Conservation (phyloP, 306 rosid species). For the Quercus bicolor region DNA sequence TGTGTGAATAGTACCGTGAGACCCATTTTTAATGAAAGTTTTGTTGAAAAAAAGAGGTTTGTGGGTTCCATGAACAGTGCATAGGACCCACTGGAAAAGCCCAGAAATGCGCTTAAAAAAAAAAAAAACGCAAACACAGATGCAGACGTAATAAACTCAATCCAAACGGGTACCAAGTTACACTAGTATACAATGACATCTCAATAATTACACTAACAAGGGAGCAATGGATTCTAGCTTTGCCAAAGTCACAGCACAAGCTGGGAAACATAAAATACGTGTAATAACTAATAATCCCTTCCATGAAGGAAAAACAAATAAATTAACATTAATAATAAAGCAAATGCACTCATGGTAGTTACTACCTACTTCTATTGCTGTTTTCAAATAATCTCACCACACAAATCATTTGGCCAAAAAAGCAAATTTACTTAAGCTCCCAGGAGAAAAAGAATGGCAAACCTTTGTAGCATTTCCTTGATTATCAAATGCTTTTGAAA, state of each 20-base stretch:
- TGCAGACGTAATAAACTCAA: no score
- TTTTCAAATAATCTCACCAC: not conserved
- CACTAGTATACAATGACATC: not conserved
- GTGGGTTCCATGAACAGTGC: no score
- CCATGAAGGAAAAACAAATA: not conserved
- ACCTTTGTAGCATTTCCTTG: constrained; percentile 94
- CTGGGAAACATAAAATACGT: not conserved
- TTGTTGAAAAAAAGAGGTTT: no score
- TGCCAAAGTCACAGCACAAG: not conserved
- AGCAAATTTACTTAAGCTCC: not conserved
- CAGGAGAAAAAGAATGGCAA: not conserved
- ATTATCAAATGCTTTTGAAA: constrained; percentile 80
- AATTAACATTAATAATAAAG: not conserved
- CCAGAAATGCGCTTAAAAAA: no score
- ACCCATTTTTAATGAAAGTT: no score
- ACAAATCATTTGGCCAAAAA: not conserved
- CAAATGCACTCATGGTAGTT: not conserved
- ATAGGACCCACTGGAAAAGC: no score
- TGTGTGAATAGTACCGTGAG: no score
- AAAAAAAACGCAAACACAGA: no score
- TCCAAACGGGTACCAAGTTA: not conserved
- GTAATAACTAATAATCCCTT: not conserved
- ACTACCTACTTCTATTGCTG: not conserved
- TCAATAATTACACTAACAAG: not conserved
- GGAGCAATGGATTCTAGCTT: not conserved